Evolutionary conservation across 2,329 filamentous ascomycete genomes (phyloP).

Genomic region (Ophiocordyceps camponoti-floridani): DNA sequence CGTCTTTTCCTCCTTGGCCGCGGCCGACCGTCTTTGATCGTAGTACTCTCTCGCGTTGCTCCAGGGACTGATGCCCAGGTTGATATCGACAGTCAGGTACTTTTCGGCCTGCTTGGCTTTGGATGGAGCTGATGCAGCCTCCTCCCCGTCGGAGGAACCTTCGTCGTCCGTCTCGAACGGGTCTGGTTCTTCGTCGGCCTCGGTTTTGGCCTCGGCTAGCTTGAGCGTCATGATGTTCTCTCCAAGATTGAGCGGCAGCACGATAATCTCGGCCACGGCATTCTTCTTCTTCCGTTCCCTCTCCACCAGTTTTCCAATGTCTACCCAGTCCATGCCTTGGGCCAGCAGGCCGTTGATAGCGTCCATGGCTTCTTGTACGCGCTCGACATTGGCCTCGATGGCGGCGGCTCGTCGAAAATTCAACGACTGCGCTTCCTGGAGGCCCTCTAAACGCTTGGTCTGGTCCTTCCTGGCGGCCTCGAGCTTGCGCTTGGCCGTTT

Average conservation of each 20-base stretch:
- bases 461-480: constrained; percentile 76
- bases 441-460: constrained; percentile 62
- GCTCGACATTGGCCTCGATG: constrained; percentile 77
- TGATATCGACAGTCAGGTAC: constrained; percentile 60
- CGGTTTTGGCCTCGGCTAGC: constrained; percentile 51
- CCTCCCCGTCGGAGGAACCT: constrained; percentile 17
- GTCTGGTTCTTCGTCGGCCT: constrained; percentile 41
- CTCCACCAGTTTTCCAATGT: constrained; percentile 76
- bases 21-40: constrained; percentile 69
- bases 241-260: constrained; percentile 71
- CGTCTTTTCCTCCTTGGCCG: constrained; percentile 76
- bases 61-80: constrained; percentile 68
- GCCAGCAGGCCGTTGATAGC: constrained; percentile 82
- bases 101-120: constrained; percentile 28
- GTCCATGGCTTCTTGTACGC: constrained; percentile 82
- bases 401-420: constrained; percentile 80
- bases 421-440: constrained; percentile 64
- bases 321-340: constrained; percentile 95
- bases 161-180: constrained; percentile 51
- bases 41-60: constrained; percentile 86
- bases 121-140: constrained; percentile 12
- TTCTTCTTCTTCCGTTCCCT: constrained; percentile 69
- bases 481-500: constrained; percentile 64
- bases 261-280: constrained; percentile 72
- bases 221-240: constrained; percentile 75